Percentiles rank a stretch among this genome's conserved stretches.
Conservation (phyloP, 2,329 filamentous ascomycete species). For the Trichothecium sympodiale region DNA sequence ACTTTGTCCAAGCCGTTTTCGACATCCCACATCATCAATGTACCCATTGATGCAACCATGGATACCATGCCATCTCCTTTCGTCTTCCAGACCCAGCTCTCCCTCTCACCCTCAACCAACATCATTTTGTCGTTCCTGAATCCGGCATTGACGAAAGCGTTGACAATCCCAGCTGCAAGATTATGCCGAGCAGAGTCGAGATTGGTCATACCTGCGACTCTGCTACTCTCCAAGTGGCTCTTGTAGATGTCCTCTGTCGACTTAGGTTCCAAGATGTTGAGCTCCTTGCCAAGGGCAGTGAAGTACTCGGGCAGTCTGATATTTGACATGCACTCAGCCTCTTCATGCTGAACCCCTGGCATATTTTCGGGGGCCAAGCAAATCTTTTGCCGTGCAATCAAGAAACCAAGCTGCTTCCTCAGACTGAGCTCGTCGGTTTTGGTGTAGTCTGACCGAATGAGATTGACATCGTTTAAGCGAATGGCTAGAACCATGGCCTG, state of each 20-base stretch:
- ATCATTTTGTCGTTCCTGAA: conserved; percentile 97
- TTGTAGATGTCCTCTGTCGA: conserved; percentile 99
- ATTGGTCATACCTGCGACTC: conserved; percentile 87
- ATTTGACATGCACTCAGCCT: conserved; percentile 79
- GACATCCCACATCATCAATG: conserved; percentile 86
- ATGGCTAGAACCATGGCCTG: conserved; percentile 94
- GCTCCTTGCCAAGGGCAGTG: conserved; percentile 85
- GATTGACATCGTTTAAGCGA: conserved; percentile 72
- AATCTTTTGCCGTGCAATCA: conserved; percentile 85
- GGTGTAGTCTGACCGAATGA: conserved; percentile 75
- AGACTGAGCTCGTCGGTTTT: conserved; percentile 70
- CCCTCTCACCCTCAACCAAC: conserved; percentile 79
- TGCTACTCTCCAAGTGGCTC: conserved; percentile 90
- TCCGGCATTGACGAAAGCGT: conserved; percentile 92
- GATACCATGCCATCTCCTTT: conserved; percentile 98
- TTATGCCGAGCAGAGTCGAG: conserved; percentile 94
- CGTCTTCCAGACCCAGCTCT: conserved; percentile 97
- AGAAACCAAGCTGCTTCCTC: conserved; percentile 88
- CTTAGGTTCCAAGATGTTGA: conserved; percentile 95
- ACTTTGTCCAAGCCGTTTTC: conserved; percentile 88
- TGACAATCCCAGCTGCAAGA: conserved; percentile 89
- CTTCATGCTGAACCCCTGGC: conserved; percentile 37
- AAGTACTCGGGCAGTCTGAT: conserved; percentile 83
- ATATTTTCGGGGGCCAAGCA: conserved; percentile 56
- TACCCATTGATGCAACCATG: conserved; percentile 85